Evolutionary conservation across 176 grass and related monocot genomes (phyloP), one percentile per base, ranked within the genome.

Genomic region (Elymus sibiricus): DNA sequence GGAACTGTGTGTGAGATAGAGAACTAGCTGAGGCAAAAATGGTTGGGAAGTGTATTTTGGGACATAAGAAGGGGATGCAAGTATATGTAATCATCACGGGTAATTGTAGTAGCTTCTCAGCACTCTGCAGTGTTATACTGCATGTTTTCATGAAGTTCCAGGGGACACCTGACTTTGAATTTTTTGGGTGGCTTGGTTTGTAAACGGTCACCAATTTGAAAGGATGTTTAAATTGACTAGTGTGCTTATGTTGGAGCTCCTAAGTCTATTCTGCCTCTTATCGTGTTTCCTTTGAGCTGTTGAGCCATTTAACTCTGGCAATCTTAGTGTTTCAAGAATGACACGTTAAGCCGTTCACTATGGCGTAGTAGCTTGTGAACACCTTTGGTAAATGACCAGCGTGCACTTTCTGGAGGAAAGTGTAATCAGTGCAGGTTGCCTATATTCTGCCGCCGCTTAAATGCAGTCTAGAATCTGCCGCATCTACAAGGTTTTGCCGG

Each of bases 111-210:
- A 38, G 24, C 32, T 72, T 42, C 4, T 31, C 63, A 31, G 64
- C 39, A 42, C 9, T 24, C 51, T 55, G 56, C 42, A 43, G 35
- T 78, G 13, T 64, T 72, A 73, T 70, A 63, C 40, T 55, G 39
- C 62, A 86, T 70, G n/a, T 25, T 87, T 51, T 81, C 21, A 29
- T 81, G 29, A 69, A 29, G 78, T 26, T 85, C 15, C 24, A 58
- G 34, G 2, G 43, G 37, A 76, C 12, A 58, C 6, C 44, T 80
- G 68, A 26, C n/a, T 56, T 79, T 3, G 42, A 19, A 17, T 51
- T 12, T 53, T 49, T 17, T 82, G 27, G 53, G 55, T 31, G 13
- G 13, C 25, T 27, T 40, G 49, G 16, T 24, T 42, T 70, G 22
- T 17, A 82, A 62, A 46, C 5, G 1, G 51, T 12, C 43, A 61